A percentile compares a stretch with the other conserved stretches of the same genome.
These are phyloP conservation scores for Pseudoturritis turrita DNA, from an alignment of 345 rosid genomes.

Conservation along the genomic window DNA sequence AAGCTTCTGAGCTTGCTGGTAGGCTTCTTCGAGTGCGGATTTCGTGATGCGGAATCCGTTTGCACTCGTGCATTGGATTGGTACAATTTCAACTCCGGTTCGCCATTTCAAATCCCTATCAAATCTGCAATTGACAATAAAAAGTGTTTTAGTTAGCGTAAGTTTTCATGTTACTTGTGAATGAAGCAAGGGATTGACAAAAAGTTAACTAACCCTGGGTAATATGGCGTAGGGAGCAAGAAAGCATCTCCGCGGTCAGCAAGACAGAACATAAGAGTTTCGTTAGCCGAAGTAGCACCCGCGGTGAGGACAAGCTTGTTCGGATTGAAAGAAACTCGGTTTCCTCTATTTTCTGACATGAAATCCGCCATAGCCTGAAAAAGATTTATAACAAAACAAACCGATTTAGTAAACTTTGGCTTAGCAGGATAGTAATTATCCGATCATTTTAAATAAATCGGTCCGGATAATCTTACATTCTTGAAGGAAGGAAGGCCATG, in stretches of 20 bases:
- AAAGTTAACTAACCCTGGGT: slow-evolving; percentile 61
- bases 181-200: slow-evolving; percentile 12
- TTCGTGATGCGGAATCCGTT: slow-evolving; percentile 52
- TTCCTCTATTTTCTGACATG: slow-evolving; percentile 76
- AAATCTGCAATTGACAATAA: slow-evolving; percentile 36
- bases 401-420: slow-evolving; percentile 1
- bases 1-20: slow-evolving; percentile 47
- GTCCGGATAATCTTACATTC: slow-evolving; percentile 36
- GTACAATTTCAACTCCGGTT: slow-evolving; percentile 55
- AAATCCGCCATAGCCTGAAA: slow-evolving; percentile 63
- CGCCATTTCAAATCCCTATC: slow-evolving; percentile 74
- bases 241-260: slow-evolving; percentile 68
- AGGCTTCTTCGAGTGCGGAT: slow-evolving; percentile 58
- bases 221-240: slow-evolving; percentile 79
- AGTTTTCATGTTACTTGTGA: slow-evolving; percentile 23
- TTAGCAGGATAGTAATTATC: neutral
- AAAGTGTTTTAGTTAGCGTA: slow-evolving; percentile 15
- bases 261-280: slow-evolving; percentile 68
- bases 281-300: slow-evolving; percentile 81
- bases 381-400: neutral
- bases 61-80: slow-evolving; percentile 49
- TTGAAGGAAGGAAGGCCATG: slow-evolving; percentile 67
- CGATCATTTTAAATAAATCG: neutral
- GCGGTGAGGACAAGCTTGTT: slow-evolving; percentile 62
- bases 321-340: slow-evolving; percentile 58